Conservation (phyloP, 257 asterid genomes). For the Nemophila menziesii region DNA sequence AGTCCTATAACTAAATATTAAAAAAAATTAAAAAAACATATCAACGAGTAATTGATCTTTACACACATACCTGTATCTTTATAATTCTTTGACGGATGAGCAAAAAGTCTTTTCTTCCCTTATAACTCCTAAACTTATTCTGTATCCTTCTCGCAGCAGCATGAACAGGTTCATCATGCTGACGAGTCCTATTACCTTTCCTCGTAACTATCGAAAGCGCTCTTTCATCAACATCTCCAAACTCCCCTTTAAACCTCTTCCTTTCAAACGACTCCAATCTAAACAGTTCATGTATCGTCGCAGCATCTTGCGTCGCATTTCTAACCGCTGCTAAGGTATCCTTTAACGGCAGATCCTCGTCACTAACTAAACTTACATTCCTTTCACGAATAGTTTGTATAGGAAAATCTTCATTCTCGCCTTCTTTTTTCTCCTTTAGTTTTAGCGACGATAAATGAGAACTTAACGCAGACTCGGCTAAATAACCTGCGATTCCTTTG, state of each 20-base stretch:
- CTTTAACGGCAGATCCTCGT: slow-evolving; percentile 31
- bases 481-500: slow-evolving; percentile 91
- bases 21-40: neutral
- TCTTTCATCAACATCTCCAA: neutral
- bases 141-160: slow-evolving; percentile 4
- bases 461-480: slow-evolving; percentile 69
- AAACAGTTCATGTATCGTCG: slow-evolving; percentile 2
- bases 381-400: slow-evolving; percentile 62
- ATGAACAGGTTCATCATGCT: no score
- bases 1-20: neutral
- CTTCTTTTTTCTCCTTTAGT: slow-evolving; percentile 39
- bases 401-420: slow-evolving; percentile 26
- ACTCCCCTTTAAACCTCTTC: neutral
- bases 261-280: slow-evolving; percentile 3
- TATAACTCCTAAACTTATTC: slow-evolving; percentile 5
- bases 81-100: slow-evolving; percentile 2
- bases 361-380: slow-evolving; percentile 43
- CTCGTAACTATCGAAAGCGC: neutral
- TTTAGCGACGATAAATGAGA: slow-evolving; percentile 43
- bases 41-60: neutral
- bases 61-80: slow-evolving; percentile 2
- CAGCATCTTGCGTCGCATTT: slow-evolving; percentile 7
- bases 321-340: slow-evolving; percentile 6
- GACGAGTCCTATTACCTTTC: neutral
- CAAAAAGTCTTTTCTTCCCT: slow-evolving; percentile 4